Evolutionary conservation across 192 early-diverging fungal genomes (phyloP), one percentile per base, ranked within the genome.

Genomic region (Rhizoclosmatium sp.): DNA sequence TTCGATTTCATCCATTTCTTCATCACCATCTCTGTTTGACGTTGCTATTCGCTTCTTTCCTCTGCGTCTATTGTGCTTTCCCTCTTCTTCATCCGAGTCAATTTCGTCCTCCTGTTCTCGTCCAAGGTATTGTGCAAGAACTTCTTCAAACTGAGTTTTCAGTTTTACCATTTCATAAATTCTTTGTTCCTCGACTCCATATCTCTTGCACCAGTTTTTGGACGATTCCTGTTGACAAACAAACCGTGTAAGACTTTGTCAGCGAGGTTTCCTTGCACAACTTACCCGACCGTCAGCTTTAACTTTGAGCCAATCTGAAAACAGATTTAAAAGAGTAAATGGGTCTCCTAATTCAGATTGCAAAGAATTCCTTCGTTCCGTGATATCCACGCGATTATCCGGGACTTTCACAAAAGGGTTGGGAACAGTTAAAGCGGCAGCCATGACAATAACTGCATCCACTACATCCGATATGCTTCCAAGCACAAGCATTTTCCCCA

Each of bases 111-210:
- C 72, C 48, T 76, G 14, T 16, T 76, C 71, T 47, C 64, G 61
- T 4, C 75, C 78, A 19, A 80, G 54, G 62, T 69, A 69, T 41
- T 91, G 87, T 16, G 83, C 83, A 58, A 93, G 69, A 3, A 92
- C 83, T 73, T 87, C 82, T 66, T 92, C 90, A 82, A 92, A 93
- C 66, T 93, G 91, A 7, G 78, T 70, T 65, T 89, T 88, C 14
- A 93, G 82, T 65, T 92, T 93, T 16, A 91, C 82, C 77, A 93
- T 92, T 81, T 93, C 92, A 75, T 93, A 93, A 46, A 93, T 47
- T 41, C 92, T 85, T 67, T 93, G 91, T 71, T 93, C 92, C 81
- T 93, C 92, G 16, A 92, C 71, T n/a, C 92, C 92, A 80, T 85
- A 83, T 21, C 82, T 79, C 46, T 76, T 82, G 65, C 90, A 92